Evolutionary conservation across 2,329 filamentous ascomycete genomes (phyloP).

Genomic region (Cladophialophora immunda): DNA sequence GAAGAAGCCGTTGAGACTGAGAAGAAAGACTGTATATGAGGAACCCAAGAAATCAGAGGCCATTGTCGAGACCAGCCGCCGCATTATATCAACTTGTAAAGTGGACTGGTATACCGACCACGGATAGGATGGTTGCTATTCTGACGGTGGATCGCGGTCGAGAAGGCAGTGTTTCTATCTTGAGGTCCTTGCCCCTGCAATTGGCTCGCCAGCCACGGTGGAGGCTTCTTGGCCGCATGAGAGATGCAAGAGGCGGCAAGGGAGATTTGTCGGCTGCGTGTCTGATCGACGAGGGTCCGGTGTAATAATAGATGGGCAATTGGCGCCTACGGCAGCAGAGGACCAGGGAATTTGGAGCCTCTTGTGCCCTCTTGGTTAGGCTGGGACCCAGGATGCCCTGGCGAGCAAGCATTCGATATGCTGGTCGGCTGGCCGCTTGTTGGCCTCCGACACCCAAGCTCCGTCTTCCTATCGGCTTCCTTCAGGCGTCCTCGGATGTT

Average conservation of each 20-base stretch:
- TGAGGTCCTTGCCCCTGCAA: slow-evolving; percentile 23
- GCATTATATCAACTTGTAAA: slow-evolving; percentile 33
- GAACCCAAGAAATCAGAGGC: slow-evolving; percentile 21
- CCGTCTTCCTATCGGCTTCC: slow-evolving; percentile 26
- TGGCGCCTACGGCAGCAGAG: slow-evolving; percentile 27
- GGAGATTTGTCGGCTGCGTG: slow-evolving; percentile 31
- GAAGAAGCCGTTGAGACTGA: slow-evolving; percentile 21
- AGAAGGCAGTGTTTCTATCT: slow-evolving; percentile 36
- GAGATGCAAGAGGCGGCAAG: slow-evolving; percentile 37
- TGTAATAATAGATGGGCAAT: slow-evolving; percentile 30
- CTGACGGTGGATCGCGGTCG: slow-evolving; percentile 23
- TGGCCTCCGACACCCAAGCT: slow-evolving; percentile 24
- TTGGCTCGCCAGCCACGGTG: slow-evolving; percentile 27
- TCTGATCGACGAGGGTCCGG: slow-evolving; percentile 23
- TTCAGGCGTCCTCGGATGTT: slow-evolving; percentile 21
- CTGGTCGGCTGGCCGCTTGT: slow-evolving; percentile 5
- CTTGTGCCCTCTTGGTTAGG: slow-evolving; percentile 22
- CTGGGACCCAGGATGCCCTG: not conserved
- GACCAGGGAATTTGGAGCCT: slow-evolving; percentile 5
- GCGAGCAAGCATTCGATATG: not conserved
- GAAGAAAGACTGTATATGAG: slow-evolving; percentile 28
- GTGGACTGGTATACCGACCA: slow-evolving; percentile 30
- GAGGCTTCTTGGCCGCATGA: slow-evolving; percentile 24
- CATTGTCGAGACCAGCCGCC: slow-evolving; percentile 34
- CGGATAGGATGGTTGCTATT: slow-evolving; percentile 31